A percentile compares a stretch with the other conserved stretches of the same genome.
Evolutionary conservation across 2,329 filamentous ascomycete species (phyloP).

Genomic region (Aspergillus sp.): DNA sequence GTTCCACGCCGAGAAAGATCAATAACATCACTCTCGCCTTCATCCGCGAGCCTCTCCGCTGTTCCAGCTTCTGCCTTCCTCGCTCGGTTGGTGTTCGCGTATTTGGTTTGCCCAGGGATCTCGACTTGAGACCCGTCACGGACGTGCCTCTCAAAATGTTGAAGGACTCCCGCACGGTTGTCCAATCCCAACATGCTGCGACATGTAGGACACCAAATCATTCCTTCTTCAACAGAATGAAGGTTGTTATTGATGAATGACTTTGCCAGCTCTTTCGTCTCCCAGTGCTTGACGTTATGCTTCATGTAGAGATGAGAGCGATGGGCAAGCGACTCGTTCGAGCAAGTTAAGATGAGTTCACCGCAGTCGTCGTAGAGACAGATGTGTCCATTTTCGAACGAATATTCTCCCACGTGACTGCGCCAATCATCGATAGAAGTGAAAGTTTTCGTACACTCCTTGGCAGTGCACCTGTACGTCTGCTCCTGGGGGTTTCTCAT

Average conservation of each 20-base stretch:
- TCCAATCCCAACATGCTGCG: neutral
- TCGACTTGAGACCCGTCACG: neutral
- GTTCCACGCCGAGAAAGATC: neutral
- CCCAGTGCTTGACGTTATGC: neutral
- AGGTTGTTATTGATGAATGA: neutral
- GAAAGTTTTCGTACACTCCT: conserved; percentile 1
- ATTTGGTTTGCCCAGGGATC: conserved; percentile 5
- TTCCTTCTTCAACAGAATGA: neutral
- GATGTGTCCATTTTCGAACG: neutral
- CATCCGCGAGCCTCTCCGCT: neutral
- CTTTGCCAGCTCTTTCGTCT: neutral
- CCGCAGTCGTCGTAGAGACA: conserved; percentile 2
- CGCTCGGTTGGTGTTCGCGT: neutral
- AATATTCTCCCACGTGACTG: neutral
- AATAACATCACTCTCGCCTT: neutral
- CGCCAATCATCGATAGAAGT: conserved; percentile 1
- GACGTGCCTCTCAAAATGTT: neutral
- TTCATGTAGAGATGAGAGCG: conserved; percentile 2
- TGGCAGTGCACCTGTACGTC: neutral
- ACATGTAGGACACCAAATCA: neutral
- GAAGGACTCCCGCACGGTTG: neutral
- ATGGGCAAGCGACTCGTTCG: conserved; percentile 3
- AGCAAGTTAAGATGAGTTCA: neutral
- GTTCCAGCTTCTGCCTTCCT: neutral
- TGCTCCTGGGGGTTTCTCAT: neutral